Base-by-base conservation (phyloP, 2,329 filamentous ascomycete species). In the Trichoderma endophyticum region DNA sequence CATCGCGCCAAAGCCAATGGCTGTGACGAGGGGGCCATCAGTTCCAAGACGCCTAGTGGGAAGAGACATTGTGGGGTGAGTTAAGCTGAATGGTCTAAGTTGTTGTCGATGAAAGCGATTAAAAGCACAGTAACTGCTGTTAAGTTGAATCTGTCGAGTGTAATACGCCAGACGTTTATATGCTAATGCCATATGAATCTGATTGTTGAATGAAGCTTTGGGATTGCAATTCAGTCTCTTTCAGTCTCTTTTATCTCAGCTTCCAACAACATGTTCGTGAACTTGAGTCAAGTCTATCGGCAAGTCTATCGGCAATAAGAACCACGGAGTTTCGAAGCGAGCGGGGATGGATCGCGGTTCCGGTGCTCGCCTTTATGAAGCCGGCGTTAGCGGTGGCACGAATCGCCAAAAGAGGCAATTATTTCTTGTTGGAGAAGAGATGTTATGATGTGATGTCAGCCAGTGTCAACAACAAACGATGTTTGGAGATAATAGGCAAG, bases 1-100 rank as follows among this genome's bases (percentile, higher is more conserved):
- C 87, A 89, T 89, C 24, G 85, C 79, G 14, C 88, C 87, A 34
- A 88, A 84, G 12, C 88, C 87, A 8, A 89, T 76, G 14, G 82
- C 81, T 3, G 84, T 82, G 34, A 90, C 84, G 21, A 83, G 75
- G 0, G 86, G 86, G 11, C 87, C 87, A 75, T 86, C 81, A 72
- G 83, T 85, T 72, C 87, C 87, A 12, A 90, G 81, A 3, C n/a
- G 24, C 48, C 73, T 61, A 39, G 73, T 74, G 21, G 71, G 72
- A 36, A 73, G 56, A 61, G 56, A 61, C 57, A 32, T 34, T 30
- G n/a, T 21, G 39, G 15, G n/a, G 8, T n/a, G 15, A 8, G 34
- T 21, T 39, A 14, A 30, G 32, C 12, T 32, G 2, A 39, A 7
- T 15, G n/a, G 6, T 15, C 2, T 32, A 4, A 15, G 12, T n/a